Evolutionary conservation across 306 rosid species (phyloP).

Genomic region (Cucumis sativus): Cucumber_9930_V3 NC_026659.2:31547501-31548000

Average conservation of each 20-base stretch:
- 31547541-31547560: constrained; percentile 72
- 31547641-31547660: constrained; percentile 7
- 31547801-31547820: neutral
- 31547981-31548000: neutral
- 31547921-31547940: too few relatives aligned
- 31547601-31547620: neutral
- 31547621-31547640: neutral
- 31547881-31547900: neutral
- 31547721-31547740: constrained; percentile 70
- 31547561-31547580: constrained; percentile 12
- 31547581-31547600: neutral
- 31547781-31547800: neutral
- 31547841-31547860: neutral
- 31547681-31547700: constrained; percentile 96
- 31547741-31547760: constrained; percentile 27
- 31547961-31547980: neutral
- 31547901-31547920: neutral
- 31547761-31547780: neutral
- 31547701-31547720: constrained; percentile 54
- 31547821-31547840: neutral
- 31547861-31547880: neutral
- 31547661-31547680: constrained; percentile 15
- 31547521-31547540: constrained; percentile 68
- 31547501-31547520: constrained; percentile 74
- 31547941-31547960: too few relatives aligned